These are phyloP conservation scores for Triticum dicoccoides DNA, from an alignment of 176 grass and related monocot genomes.

Conservation along the genomic window DNA sequence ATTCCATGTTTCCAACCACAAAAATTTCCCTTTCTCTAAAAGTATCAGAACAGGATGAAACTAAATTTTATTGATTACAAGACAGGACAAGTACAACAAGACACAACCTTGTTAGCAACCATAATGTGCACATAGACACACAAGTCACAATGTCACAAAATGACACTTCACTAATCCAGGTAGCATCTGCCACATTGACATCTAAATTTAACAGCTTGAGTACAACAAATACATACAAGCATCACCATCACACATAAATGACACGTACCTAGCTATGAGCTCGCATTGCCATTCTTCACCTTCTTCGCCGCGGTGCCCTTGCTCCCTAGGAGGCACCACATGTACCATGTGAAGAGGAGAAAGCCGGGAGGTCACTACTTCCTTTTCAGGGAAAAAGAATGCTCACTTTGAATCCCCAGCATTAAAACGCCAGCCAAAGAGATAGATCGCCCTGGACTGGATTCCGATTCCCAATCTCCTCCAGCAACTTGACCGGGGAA, in stretches of 20 bases:
- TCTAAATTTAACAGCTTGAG: constrained; percentile 6
- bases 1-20: constrained; percentile 2
- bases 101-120: background rate
- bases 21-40: background rate
- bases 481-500: background rate
- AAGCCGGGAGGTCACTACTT: background rate
- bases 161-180: background rate
- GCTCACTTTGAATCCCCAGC: background rate
- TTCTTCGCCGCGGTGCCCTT: constrained; percentile 38
- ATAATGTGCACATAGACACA: background rate
- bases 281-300: constrained; percentile 31
- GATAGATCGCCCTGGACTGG: background rate
- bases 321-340: constrained; percentile 63
- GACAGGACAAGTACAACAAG: background rate
- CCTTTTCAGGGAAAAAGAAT: background rate
- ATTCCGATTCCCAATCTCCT: background rate
- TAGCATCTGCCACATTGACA: background rate
- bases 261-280: constrained; percentile 37
- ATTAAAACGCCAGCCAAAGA: background rate
- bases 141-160: background rate
- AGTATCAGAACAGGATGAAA: background rate
- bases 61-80: constrained; percentile 13
- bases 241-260: constrained; percentile 7
- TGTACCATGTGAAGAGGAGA: constrained; percentile 21
- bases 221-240: background rate